Evolutionary conservation across 352 stramenopile genomes (phyloP), one percentile per base, ranked within the genome.

Genomic region (Thalassiosira delicatula): DNA sequence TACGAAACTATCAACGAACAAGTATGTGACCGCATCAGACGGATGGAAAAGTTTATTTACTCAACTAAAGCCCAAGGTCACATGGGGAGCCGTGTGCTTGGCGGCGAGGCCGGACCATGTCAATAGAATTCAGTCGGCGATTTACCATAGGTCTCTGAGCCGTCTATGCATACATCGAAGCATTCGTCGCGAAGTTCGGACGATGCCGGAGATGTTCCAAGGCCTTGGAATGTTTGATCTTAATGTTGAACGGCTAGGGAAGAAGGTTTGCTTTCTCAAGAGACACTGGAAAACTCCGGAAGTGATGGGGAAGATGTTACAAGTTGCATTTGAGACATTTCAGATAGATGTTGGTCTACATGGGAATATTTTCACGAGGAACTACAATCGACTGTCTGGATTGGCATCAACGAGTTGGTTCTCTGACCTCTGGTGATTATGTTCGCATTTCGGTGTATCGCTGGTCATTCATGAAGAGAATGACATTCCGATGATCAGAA

Each of bases 31-130:
- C 27, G 29, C 46, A 63, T 11, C 25, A 3, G 54, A 59, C n/a
- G 42, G 1, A 56, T 79, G 70, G 70, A 7, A 53, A 0, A 69
- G 70, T 25, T 57, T 79, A 32, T 25, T 7, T 14, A 30, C 54
- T 7, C 44, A 69, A 42, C 70, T 79, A 3, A 40, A 71, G 5
- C 70, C 70, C 0, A 23, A 35, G 4, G 40, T 79, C 19, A 29
- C 29, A 42, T 79, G 49, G 33, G 70, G 59, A 0, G n/a, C 59
- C 21, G 60, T 69, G 0, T 3, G 42, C 1, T 27, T 27, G 1
- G 44, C 60, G 1, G 33, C 68, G 37, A 56, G 59, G 21, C 29
- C 71, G 3, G 60, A 79, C 5, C 12, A 44, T 1, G 19, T 37
- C 1, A 51, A 61, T 12, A 42, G 68, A 44, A n/a, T 23, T 17